phyloP scores from a whole-genome alignment of 179 eudicot genomes.

The Monotropa hypopitys region DNA sequence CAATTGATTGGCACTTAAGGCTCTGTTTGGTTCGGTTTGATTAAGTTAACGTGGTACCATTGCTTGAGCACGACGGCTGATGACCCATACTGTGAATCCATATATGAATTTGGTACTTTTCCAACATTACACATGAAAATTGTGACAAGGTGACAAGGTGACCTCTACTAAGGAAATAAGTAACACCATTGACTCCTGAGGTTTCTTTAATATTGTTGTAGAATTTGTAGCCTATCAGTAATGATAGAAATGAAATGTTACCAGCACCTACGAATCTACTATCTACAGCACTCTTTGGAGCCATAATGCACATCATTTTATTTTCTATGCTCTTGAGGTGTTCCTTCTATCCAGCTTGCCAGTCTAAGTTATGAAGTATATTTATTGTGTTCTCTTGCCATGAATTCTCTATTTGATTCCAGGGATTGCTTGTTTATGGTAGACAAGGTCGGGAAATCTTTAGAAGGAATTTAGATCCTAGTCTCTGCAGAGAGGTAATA shows the following conservation, averaged over 20 bases:
- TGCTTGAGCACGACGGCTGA: background rate
- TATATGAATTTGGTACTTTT: background rate
- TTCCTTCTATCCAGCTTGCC: background rate
- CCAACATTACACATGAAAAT: background rate
- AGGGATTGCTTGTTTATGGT: slow-evolving; percentile 93
- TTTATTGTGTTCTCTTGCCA: background rate
- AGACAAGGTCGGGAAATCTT: slow-evolving; percentile 76
- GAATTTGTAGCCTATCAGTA: background rate
- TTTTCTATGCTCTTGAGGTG: background rate
- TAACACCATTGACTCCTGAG: background rate
- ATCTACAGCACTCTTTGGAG: background rate
- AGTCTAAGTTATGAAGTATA: background rate
- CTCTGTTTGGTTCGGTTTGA: too few species aligned
- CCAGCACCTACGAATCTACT: background rate
- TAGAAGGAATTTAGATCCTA: slow-evolving; percentile 57
- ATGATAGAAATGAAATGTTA: background rate
- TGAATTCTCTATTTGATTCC: slow-evolving; percentile 9
- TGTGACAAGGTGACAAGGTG: background rate
- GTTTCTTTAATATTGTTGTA: background rate
- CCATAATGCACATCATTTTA: background rate
- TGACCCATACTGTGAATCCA: background rate
- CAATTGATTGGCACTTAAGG: too few species aligned
- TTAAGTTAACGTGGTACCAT: background rate
- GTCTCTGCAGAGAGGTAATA: slow-evolving; percentile 70
- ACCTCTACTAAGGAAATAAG: background rate